Evolutionary conservation across 441 rosid genomes (phyloP), one percentile per base, ranked within the genome.

Genomic region (Aleurites moluccanus): DNA sequence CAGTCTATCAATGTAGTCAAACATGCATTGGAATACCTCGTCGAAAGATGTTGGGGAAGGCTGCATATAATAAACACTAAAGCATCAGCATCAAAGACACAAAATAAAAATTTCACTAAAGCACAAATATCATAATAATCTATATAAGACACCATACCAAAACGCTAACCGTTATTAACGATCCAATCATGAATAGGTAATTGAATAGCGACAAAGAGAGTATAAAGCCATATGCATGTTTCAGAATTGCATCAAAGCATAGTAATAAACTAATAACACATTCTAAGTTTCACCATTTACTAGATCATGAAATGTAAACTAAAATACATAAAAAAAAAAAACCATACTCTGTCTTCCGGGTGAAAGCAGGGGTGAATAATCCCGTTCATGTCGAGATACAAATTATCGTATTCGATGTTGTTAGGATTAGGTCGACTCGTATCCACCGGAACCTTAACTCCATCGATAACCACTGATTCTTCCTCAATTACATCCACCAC

Each of bases 341-440:
- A 60, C 15, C 73, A 68, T 85, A 93, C 97, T 81, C 96, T 84
- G 75, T 90, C 98, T 80, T 93, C 98, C 4, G 98, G 98, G 62
- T 92, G 98, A 72, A 93, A 93, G 82, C 98, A 93, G 61, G 98
- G 98, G 42, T 92, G 98, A 35, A 93, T 90, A 79, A 92, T 92
- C 79, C 94, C 94, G 64, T 93, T 93, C 98, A 92, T 93, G 64
- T 93, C 98, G 76, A 93, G 97, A 80, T 92, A 93, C 21, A 93
- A 85, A 80, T 93, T 93, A 77, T 93, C 98, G 62, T 80, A 93
- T 72, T 92, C 97, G 15, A 92, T 73, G 28, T 83, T 66, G 84
- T 93, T 93, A 16, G 98, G 98, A 69, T 92, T 92, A 57, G 93
- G 86, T 67, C 78, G 81, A 76, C 96, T 92, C 18, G 93, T 89